Evolutionary conservation across 1,284 basidiomycete genomes (phyloP).

Genomic region (Ganoderma multipileum): DNA sequence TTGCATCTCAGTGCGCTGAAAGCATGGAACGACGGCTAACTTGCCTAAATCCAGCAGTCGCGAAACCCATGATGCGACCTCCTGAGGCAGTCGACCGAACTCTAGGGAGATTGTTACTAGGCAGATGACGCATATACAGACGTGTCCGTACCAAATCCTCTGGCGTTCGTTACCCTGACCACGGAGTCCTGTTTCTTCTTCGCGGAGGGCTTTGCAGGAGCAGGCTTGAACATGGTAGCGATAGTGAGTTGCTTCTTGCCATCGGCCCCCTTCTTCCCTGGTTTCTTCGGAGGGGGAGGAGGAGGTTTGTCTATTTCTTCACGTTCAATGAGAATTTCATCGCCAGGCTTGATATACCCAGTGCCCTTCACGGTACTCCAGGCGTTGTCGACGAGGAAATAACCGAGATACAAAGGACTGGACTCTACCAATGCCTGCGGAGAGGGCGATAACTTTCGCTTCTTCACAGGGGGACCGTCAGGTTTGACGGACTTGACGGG

Average conservation of each 20-base stretch:
- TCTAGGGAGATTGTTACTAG: constrained; percentile 48
- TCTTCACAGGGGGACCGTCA: constrained; percentile 49
- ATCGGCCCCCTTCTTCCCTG: constrained; percentile 40
- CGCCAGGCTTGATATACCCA: constrained; percentile 71
- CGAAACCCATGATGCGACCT: constrained; percentile 73
- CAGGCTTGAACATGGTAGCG: constrained; percentile 68
- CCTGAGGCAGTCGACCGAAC: constrained; percentile 75
- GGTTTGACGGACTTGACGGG: constrained; percentile 24
- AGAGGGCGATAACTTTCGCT: constrained; percentile 49
- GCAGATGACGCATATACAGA: background rate
- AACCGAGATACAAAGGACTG: constrained; percentile 61
- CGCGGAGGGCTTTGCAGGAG: constrained; percentile 49
- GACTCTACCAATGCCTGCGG: constrained; percentile 13
- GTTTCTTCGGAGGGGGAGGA: constrained; percentile 29
- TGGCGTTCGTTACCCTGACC: constrained; percentile 69
- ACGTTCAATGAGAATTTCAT: constrained; percentile 63
- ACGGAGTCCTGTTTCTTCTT: constrained; percentile 69
- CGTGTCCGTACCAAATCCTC: constrained; percentile 64
- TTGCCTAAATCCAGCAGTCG: constrained; percentile 75
- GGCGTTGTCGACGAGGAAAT: constrained; percentile 75
- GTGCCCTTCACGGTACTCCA: constrained; percentile 82
- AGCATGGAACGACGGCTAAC: constrained; percentile 14
- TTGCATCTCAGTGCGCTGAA: background rate
- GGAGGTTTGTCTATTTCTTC: constrained; percentile 51
- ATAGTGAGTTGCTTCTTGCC: constrained; percentile 71